Base-by-base conservation (phyloP, 805 yeast genomes). In the Yarrowia bubula region DNA sequence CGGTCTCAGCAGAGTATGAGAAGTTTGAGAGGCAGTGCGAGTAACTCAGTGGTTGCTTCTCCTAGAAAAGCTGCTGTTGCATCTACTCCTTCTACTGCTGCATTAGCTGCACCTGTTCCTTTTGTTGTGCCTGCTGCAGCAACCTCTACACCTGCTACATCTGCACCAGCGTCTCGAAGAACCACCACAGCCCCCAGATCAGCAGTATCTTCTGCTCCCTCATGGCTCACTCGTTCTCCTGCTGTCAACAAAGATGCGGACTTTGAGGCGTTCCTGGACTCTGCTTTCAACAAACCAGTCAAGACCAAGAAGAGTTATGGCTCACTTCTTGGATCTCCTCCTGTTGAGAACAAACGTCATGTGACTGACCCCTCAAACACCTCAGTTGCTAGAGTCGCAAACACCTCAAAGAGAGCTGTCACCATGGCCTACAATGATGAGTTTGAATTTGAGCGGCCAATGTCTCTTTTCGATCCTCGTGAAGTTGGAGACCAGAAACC, bases 401-500 rank as follows among this genome's bases (percentile, higher is more conserved):
- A 33, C 50, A 31, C 46, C 8, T 41, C 51, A 43, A 55, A 42
- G 67, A 28, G 48, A 13, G 64, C 43, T 13, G 43, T 41, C 32
- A 64, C 65, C 53, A 22, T 38, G 42, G 35, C 65, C 9, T 38
- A 32, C 46, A 42, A 42, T 10, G 44, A 55, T 32, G 53, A 64
- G 55, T 44, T 32, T 17, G 46, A 37, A 31, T 35, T 41, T 15
- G 57, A 55, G 15, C 44, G 57, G 13, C 64, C 38, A 18, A 41
- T 33, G 33, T 33, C 60, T 4, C 48, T 64, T 39, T 62, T 50
- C 35, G 68, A 68, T 5, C 66, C 63, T 15, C 64, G 68, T 31
- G 68, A 69, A 13, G 66, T 65, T 11, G 70, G 69, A 6, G 69
- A 68, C 10, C 53, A 32, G 53, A 38, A 33, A 38, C 37, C 53